Evolutionary conservation across 768 basidiomycete genomes (phyloP).

Genomic region (Rubroboletus pulcherrimus): DNA sequence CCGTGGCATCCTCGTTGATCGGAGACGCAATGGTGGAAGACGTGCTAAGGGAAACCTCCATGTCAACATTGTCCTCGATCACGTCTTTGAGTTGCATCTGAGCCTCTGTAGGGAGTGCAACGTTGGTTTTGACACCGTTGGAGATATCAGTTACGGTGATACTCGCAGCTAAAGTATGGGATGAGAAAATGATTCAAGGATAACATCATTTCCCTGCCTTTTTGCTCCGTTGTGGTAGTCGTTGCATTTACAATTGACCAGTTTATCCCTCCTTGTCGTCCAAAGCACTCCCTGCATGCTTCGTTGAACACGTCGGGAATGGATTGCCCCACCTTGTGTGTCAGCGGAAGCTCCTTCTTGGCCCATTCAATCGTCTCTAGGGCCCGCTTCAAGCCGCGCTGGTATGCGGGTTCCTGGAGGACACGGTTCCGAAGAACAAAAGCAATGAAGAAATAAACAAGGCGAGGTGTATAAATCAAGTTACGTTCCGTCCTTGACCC

Average conservation of each 20-base stretch:
- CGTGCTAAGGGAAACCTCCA: slow-evolving; percentile 13
- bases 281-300: slow-evolving; percentile 50
- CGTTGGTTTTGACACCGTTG: slow-evolving; percentile 10
- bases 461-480: slow-evolving; percentile 47
- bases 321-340: slow-evolving; percentile 35
- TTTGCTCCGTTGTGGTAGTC: slow-evolving; percentile 1
- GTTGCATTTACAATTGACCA: slow-evolving; percentile 18
- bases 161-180: slow-evolving; percentile 3
- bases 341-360: slow-evolving; percentile 41
- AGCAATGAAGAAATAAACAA: slow-evolving; percentile 56
- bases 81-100: slow-evolving; percentile 25
- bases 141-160: slow-evolving; percentile 17
- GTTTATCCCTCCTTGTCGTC: slow-evolving; percentile 41
- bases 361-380: slow-evolving; percentile 41
- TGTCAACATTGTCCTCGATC: slow-evolving; percentile 26
- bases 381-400: slow-evolving; percentile 45
- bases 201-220: slow-evolving; percentile 1
- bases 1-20: not conserved
- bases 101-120: slow-evolving; percentile 23
- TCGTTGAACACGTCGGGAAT: slow-evolving; percentile 46
- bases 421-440: slow-evolving; percentile 57
- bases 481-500: slow-evolving; percentile 43
- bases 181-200: slow-evolving; percentile 8
- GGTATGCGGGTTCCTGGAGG: slow-evolving; percentile 45
- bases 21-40: not conserved